Evolutionary conservation across 305 asterid species (phyloP), one percentile per base, ranked within the genome.

Genomic region (Fraxinus sp.): DNA sequence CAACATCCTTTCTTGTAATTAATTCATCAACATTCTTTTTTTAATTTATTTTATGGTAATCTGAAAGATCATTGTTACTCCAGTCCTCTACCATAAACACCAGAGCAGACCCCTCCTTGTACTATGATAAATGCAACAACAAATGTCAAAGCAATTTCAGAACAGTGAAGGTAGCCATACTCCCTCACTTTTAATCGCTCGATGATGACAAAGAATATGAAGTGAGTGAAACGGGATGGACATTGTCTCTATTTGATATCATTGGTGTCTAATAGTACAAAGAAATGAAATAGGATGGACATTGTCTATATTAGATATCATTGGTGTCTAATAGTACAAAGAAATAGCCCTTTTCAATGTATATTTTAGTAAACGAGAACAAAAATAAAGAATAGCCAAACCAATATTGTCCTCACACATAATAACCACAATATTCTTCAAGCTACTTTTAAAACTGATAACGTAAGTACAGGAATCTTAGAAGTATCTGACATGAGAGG

Each of bases 171-270:
- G 74, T 26, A 66, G 74, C 37, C 20, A 66, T 26, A 26, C 7
- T 66, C 74, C 36, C 43, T 32, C 75, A 4, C 59, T 77, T 75
- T 71, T 37, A 68, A 52, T 49, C 28, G 66, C 73, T 79, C 26
- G 18, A 11, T 28, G 24, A 83, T 24, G 33, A 79, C 57, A 28
- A 77, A 77, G 77, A 75, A 66, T 33, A 64, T 66, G 82, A 33
- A 35, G 11, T 68, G 43, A 46, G 28, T 74, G 59, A 71, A 71
- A 20, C 78, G 6, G 59, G 41, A 75, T 72, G 33, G 35, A 5
- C 16, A 75, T 41, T 24, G 36, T 64, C 73, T 8, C 35, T 24
- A 26, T 64, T 64, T 9, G 73, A 76, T 64, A 83, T 26, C 49
- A 32, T 10, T 55, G 33, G 64, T 13, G 73, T 24, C 55, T 11